These are phyloP conservation scores for Phialocephala subalpina DNA, from an alignment of 2,329 filamentous ascomycete species.

Conservation along the genomic window DNA sequence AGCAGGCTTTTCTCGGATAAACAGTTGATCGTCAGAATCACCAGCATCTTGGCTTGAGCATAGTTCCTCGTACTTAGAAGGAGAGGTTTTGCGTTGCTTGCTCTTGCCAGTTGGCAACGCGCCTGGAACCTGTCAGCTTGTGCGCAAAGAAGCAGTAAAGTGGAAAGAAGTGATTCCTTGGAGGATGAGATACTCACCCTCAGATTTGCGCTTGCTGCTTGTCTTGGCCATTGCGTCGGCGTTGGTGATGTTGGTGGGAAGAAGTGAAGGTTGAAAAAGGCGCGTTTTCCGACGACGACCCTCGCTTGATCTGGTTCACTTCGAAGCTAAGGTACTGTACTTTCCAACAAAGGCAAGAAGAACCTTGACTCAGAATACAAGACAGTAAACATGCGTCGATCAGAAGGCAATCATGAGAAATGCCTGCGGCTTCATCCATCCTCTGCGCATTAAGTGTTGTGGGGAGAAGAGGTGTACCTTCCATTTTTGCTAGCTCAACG, in stretches of 20 bases:
- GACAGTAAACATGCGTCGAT: background rate
- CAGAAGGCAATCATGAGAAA: background rate
- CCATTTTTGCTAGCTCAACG: background rate
- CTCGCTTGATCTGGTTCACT: background rate
- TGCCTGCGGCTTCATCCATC: background rate
- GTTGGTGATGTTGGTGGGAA: background rate
- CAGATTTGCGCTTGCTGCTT: slow-evolving; percentile 32
- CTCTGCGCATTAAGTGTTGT: too few relatives aligned
- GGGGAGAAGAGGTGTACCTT: background rate
- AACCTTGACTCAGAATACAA: background rate
- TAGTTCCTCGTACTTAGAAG: slow-evolving; percentile 16
- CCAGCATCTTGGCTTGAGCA: slow-evolving; percentile 19
- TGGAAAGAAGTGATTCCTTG: background rate
- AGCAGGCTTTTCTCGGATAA: slow-evolving; percentile 10
- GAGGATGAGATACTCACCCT: slow-evolving; percentile 28
- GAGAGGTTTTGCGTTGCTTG: slow-evolving; percentile 29
- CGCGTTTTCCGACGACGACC: background rate
- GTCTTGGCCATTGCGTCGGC: slow-evolving; percentile 21
- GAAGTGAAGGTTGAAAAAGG: background rate
- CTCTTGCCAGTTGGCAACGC: slow-evolving; percentile 28
- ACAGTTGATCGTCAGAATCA: slow-evolving; percentile 21
- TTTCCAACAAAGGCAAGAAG: background rate
- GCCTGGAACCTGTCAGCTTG: slow-evolving; percentile 28
- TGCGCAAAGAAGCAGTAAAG: background rate
- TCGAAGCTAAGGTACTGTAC: background rate